Percentiles rank a stretch among this genome's conserved stretches.
Conservation (phyloP, 805 yeast genomes). For the Hermanozyma aechmeae region DNA sequence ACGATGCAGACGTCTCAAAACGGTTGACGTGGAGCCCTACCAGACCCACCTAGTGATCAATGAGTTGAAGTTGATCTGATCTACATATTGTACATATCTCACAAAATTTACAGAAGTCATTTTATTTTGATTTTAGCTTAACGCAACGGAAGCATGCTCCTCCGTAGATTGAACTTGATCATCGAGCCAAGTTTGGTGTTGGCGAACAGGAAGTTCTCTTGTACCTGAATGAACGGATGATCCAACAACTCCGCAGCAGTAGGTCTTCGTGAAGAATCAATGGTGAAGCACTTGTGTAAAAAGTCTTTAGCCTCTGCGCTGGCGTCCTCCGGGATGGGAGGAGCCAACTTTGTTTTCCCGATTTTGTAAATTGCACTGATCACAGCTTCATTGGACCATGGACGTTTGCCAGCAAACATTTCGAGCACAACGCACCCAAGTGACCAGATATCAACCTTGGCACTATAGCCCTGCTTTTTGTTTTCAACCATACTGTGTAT, state of each 20-base stretch:
- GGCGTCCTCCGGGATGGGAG: constrained; percentile 94
- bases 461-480: constrained; percentile 85
- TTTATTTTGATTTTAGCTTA: no score
- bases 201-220: constrained; percentile 37
- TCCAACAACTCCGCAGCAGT: constrained; percentile 61
- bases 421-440: constrained; percentile 94
- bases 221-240: constrained; percentile 42
- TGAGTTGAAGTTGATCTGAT: constrained; percentile 55
- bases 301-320: constrained; percentile 61
- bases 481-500: constrained; percentile 72
- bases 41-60: constrained; percentile 71
- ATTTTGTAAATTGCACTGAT: constrained; percentile 87
- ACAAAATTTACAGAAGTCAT: no score
- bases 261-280: constrained; percentile 78
- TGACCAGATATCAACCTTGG: constrained; percentile 98
- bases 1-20: constrained; percentile 74
- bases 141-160: background rate
- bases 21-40: constrained; percentile 62
- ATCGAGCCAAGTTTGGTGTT: constrained; percentile 47
- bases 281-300: constrained; percentile 61
- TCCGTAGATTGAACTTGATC: constrained; percentile 24
- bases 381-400: constrained; percentile 95
- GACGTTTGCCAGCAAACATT: constrained; percentile 95
- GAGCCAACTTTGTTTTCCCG: constrained; percentile 82
- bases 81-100: no score